These are phyloP conservation scores for Chrysosphaeria jannelii DNA, from an alignment of 2,329 filamentous ascomycete species.

Conservation along the genomic window DNA sequence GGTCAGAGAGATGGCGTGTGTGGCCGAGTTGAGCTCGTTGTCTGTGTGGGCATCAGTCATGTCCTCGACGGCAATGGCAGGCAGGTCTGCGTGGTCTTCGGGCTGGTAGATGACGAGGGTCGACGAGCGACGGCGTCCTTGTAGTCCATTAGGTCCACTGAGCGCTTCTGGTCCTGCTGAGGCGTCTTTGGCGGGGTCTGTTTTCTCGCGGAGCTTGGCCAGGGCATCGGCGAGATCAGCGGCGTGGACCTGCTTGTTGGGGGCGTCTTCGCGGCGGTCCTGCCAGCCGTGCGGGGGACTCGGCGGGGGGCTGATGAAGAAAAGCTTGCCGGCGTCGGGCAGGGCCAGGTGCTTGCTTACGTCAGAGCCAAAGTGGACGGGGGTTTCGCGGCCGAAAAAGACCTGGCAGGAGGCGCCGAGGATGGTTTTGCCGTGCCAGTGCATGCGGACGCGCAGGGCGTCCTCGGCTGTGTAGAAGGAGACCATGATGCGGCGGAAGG, in stretches of 20 bases:
- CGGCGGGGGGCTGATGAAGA: slow-evolving; percentile 42
- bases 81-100: slow-evolving; percentile 22
- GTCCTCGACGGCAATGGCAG: slow-evolving; percentile 36
- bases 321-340: slow-evolving; percentile 37
- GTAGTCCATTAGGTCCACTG: too few relatives aligned
- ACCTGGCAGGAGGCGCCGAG: slow-evolving; percentile 39
- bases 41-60: slow-evolving; percentile 27
- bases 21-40: slow-evolving; percentile 9
- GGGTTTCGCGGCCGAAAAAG: slow-evolving; percentile 34
- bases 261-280: slow-evolving; percentile 34
- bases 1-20: slow-evolving; percentile 14
- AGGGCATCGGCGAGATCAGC: slow-evolving; percentile 37
- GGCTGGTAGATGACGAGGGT: slow-evolving; percentile 33
- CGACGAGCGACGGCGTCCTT: slow-evolving; percentile 24
- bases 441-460: slow-evolving; percentile 37
- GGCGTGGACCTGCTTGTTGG: slow-evolving; percentile 38
- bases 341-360: slow-evolving; percentile 22
- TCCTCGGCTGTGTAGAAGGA: slow-evolving; percentile 43
- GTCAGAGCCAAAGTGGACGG: too few relatives aligned
- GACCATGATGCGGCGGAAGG: slow-evolving; percentile 52
- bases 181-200: slow-evolving; percentile 9
- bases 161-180: too few relatives aligned
- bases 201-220: slow-evolving; percentile 21
- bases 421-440: slow-evolving; percentile 37
- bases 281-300: slow-evolving; percentile 40